Evolutionary conservation across 2,329 filamentous ascomycete species (phyloP).

Genomic region (Penicillium sp.): DNA sequence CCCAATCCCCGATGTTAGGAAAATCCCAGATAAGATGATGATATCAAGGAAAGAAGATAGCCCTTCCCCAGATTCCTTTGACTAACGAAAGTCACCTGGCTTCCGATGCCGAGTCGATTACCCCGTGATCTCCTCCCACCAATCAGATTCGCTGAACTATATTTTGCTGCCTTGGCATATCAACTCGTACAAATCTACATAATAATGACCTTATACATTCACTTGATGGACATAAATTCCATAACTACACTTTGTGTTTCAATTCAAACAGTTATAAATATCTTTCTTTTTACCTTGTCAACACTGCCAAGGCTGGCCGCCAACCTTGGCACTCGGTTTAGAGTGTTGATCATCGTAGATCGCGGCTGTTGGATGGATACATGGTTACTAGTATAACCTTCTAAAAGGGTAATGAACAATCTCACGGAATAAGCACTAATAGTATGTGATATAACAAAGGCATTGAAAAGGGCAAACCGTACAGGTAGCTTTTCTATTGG

Average conservation of each 20-base stretch:
- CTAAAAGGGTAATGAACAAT: no score
- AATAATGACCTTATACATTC: neutral
- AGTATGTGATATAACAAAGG: no score
- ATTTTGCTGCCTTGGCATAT: neutral
- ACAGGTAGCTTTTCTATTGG: no score
- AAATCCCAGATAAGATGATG: neutral
- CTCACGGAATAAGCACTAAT: no score
- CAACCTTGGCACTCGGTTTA: neutral
- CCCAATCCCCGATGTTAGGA: neutral
- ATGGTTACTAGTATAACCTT: no score
- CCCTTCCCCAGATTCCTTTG: neutral
- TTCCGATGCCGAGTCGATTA: slow-evolving; percentile 4
- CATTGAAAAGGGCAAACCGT: no score
- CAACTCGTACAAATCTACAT: no score
- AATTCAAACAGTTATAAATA: neutral
- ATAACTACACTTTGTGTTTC: neutral
- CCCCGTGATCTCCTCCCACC: slow-evolving; percentile 3
- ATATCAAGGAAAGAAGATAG: neutral
- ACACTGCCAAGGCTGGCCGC: neutral
- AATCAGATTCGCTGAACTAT: slow-evolving; percentile 2
- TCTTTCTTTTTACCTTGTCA: neutral
- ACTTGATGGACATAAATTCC: neutral
- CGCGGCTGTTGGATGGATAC: neutral
- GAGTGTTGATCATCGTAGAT: neutral
- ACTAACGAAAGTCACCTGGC: slow-evolving; percentile 14